Percentiles rank a stretch among this genome's conserved stretches.
phyloP scores from a whole-genome alignment of 306 rosid genomes.

The Fragaria iinumae region DNA sequence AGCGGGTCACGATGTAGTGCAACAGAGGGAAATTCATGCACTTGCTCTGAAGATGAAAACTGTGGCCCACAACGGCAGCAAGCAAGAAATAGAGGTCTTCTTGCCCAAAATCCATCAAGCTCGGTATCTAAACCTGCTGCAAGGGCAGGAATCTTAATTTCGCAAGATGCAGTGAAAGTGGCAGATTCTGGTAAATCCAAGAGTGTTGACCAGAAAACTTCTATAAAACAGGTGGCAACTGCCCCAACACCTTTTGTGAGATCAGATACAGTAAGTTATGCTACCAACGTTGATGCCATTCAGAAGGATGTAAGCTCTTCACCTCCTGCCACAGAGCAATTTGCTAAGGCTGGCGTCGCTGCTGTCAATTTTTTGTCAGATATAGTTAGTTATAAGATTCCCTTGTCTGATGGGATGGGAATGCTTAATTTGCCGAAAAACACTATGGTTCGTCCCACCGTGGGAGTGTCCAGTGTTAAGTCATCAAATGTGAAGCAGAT shows the following conservation, averaged over 20 bases:
- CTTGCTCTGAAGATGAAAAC: conserved; percentile 76
- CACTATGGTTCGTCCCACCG: conserved; percentile 65
- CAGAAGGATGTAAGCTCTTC: conserved; percentile 37
- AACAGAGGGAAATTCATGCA: conserved; percentile 74
- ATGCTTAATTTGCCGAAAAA: conserved; percentile 47
- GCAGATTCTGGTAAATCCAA: conserved; percentile 37
- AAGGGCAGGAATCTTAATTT: conserved; percentile 41
- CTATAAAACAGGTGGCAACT: conserved; percentile 34
- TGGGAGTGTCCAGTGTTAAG: conserved; percentile 45
- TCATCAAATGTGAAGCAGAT: conserved; percentile 60
- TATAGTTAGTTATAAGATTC: conserved; percentile 56
- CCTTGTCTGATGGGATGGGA: conserved; percentile 63
- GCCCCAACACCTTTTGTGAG: conserved; percentile 38
- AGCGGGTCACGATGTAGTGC: conserved; percentile 67
- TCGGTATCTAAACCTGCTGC: conserved; percentile 40
- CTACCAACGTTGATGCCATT: conserved; percentile 38
- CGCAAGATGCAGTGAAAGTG: conserved; percentile 42
- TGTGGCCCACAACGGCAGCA: conserved; percentile 57
- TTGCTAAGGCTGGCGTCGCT: conserved; percentile 75
- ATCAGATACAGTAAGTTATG: conserved; percentile 51
- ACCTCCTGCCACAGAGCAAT: conserved; percentile 51
- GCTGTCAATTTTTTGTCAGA: conserved; percentile 80
- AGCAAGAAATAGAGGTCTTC: conserved; percentile 39
- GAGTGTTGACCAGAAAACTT: conserved; percentile 34
- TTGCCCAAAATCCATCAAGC: conserved; percentile 50